Percentiles rank a stretch among this genome's conserved stretches.
Conservation (phyloP, 208 protist genomes). For the Leishmania braziliensis region DNA sequence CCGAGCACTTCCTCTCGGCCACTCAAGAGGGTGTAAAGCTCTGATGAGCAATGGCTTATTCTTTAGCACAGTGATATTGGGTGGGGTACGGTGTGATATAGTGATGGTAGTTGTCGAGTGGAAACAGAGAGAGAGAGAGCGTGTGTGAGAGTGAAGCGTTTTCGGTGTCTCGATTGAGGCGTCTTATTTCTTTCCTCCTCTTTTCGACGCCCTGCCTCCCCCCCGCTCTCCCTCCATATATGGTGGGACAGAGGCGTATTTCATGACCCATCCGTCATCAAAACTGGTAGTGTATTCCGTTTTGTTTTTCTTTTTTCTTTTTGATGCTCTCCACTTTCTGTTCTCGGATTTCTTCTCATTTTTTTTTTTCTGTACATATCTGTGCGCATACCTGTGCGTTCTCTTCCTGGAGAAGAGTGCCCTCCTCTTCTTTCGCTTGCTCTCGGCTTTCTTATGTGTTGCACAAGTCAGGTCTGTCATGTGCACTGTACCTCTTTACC, state of each 20-base stretch:
- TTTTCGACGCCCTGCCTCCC: background rate
- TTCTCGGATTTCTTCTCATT: background rate
- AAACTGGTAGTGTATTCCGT: background rate
- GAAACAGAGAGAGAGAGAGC: background rate
- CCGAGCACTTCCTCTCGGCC: background rate
- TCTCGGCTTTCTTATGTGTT: background rate
- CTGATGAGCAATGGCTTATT: background rate
- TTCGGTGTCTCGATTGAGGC: background rate
- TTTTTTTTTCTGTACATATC: background rate
- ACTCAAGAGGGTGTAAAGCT: background rate
- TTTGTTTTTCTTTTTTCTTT: conserved; percentile 3
- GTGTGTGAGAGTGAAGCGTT: background rate
- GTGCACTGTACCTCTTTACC: background rate
- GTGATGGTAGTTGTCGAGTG: background rate
- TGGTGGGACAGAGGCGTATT: background rate
- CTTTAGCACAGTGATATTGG: background rate
- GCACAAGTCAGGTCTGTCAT: background rate
- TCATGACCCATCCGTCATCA: background rate
- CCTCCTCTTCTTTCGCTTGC: background rate
- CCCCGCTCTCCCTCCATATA: background rate
- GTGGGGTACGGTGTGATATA: background rate
- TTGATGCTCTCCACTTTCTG: background rate
- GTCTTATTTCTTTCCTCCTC: background rate
- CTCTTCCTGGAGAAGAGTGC: background rate
- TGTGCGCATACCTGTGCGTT: background rate